These are phyloP conservation scores for Globisporangium carolinianum DNA, from an alignment of 352 stramenopile species.

Conservation along the genomic window DNA sequence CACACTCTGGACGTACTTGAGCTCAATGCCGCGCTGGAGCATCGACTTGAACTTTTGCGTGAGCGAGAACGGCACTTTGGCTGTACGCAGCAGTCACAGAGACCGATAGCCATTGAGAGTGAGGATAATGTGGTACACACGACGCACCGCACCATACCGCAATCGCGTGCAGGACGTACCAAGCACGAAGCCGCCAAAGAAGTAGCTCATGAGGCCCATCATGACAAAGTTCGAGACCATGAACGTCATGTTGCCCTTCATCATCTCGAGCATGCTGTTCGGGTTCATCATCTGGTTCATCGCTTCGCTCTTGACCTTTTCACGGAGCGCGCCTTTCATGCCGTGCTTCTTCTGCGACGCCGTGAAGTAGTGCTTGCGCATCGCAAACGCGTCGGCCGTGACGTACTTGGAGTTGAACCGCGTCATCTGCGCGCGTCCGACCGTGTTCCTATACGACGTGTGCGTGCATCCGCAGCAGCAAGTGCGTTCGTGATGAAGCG, in stretches of 20 bases:
- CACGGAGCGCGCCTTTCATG: constrained; percentile 73
- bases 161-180: constrained; percentile 22
- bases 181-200: constrained; percentile 97
- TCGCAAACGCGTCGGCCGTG: constrained; percentile 70
- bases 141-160: neutral
- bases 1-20: constrained; percentile 50
- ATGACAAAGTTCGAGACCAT: constrained; percentile 99
- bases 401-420: constrained; percentile 90
- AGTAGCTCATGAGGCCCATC: constrained; percentile 98
- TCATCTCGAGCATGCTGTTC: constrained; percentile 96
- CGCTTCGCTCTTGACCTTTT: constrained; percentile 86
- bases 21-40: constrained; percentile 96
- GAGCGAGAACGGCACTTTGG: constrained; percentile 97
- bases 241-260: constrained; percentile 98
- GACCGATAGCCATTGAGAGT: neutral
- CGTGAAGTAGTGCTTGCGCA: constrained; percentile 88
- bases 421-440: constrained; percentile 77
- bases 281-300: constrained; percentile 95
- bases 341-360: constrained; percentile 86
- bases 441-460: constrained; percentile 60
- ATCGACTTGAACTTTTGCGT: constrained; percentile 98
- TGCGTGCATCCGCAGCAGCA: neutral
- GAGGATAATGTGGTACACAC: neutral
- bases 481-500: neutral
- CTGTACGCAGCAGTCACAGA: constrained; percentile 17